These are phyloP conservation scores for Kluyveromyces wickerhamii DNA, from an alignment of 805 yeast species.

Conservation along the genomic window DNA sequence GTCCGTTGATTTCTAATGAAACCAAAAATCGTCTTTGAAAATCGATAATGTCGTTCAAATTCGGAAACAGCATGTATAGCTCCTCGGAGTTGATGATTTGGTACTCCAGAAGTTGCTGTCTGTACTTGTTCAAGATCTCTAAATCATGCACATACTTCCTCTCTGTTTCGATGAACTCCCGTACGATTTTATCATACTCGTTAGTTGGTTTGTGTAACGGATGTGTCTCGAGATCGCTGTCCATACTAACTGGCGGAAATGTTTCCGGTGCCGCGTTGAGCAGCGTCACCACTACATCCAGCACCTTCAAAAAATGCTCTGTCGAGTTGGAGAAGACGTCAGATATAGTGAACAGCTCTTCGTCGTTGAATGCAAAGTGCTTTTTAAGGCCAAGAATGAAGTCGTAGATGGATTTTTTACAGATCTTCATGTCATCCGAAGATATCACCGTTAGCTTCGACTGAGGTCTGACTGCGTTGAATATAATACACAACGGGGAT, in stretches of 20 bases:
- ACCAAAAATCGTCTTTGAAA: constrained; percentile 84
- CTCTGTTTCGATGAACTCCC: constrained; percentile 83
- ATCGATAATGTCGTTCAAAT: constrained; percentile 73
- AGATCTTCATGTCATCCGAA: constrained; percentile 73
- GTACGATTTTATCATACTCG: constrained; percentile 51
- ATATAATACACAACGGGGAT: constrained; percentile 79
- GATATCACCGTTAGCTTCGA: constrained; percentile 55
- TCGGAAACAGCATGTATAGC: constrained; percentile 76
- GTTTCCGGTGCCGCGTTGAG: constrained; percentile 44
- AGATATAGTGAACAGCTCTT: constrained; percentile 80
- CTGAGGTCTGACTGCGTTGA: constrained; percentile 59
- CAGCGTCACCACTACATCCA: constrained; percentile 62
- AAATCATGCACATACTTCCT: constrained; percentile 88
- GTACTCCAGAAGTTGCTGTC: constrained; percentile 54
- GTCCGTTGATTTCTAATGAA: constrained; percentile 82
- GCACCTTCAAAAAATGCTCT: constrained; percentile 64
- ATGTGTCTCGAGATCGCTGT: constrained; percentile 20
- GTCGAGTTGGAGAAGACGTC: constrained; percentile 82
- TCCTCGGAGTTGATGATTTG: constrained; percentile 73
- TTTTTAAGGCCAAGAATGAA: constrained; percentile 81
- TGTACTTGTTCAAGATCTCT: constrained; percentile 63
- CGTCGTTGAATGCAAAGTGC: constrained; percentile 66
- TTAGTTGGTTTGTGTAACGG: constrained; percentile 14
- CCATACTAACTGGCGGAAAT: constrained; percentile 28
- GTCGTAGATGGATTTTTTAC: constrained; percentile 85